phyloP scores from a whole-genome alignment of 257 asterid species.

The Verbena officinalis region DNA sequence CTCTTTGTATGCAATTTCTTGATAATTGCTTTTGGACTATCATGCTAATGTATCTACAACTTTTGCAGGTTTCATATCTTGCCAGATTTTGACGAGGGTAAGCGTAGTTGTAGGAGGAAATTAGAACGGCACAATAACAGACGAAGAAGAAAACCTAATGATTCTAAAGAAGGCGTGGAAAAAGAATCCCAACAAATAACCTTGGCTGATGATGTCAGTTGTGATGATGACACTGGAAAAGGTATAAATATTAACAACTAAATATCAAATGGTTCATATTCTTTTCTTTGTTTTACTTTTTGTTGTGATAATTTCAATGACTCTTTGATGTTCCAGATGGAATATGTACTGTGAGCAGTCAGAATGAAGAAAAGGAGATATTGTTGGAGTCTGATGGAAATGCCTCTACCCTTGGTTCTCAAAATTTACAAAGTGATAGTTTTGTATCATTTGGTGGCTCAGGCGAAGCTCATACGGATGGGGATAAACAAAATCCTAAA shows the following conservation, averaged over 20 bases:
- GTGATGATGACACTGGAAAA: slow-evolving; percentile 66
- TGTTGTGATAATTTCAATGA: not conserved
- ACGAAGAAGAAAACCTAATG: slow-evolving; percentile 76
- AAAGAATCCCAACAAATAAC: slow-evolving; percentile 48
- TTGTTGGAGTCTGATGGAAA: slow-evolving; percentile 61
- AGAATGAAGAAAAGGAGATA: slow-evolving; percentile 52
- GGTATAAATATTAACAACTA: slow-evolving; percentile 48
- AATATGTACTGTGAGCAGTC: slow-evolving; percentile 39
- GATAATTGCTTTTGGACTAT: not conserved
- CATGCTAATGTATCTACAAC: slow-evolving; percentile 15
- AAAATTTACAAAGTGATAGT: slow-evolving; percentile 54
- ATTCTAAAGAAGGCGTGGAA: slow-evolving; percentile 51
- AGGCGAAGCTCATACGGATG: slow-evolving; percentile 46
- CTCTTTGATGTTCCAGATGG: slow-evolving; percentile 46
- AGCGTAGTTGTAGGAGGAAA: slow-evolving; percentile 90
- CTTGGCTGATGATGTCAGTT: slow-evolving; percentile 58
- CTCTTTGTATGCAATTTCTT: not conserved
- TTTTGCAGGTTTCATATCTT: slow-evolving; percentile 77
- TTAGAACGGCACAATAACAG: slow-evolving; percentile 88
- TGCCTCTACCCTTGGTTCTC: slow-evolving; percentile 49
- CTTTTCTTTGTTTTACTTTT: not conserved
- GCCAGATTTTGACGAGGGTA: slow-evolving; percentile 88
- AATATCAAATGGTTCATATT: not conserved
- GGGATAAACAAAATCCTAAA: slow-evolving; percentile 50
- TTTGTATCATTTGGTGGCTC: slow-evolving; percentile 43